Percentiles rank a stretch among this genome's conserved stretches.
Conservation (phyloP, 257 asterid species). For the Prunella vulgaris region DNA sequence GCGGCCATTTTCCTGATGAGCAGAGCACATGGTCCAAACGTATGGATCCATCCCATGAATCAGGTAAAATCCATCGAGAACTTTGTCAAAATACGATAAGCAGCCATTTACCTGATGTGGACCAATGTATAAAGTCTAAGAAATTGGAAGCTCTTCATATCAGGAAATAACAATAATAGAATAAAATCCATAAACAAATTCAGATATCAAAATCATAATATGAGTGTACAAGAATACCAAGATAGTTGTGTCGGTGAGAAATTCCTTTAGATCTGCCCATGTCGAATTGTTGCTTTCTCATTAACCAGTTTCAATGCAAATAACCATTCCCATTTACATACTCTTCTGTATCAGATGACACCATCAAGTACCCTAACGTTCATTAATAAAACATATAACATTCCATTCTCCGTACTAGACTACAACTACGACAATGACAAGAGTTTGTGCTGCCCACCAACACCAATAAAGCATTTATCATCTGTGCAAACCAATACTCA, state of each 20-base stretch:
- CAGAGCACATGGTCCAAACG: slow-evolving; percentile 86
- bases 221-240: neutral
- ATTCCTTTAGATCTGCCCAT: slow-evolving; percentile 3
- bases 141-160: slow-evolving; percentile 3
- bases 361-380: neutral
- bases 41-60: slow-evolving; percentile 96
- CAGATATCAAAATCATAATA: neutral
- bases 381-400: neutral
- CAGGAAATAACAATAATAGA: neutral
- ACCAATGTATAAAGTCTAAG: neutral
- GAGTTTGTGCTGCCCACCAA: neutral
- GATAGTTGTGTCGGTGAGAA: neutral
- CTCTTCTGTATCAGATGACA: neutral
- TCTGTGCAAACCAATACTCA: neutral
- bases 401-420: neutral
- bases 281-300: neutral
- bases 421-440: neutral
- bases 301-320: slow-evolving; percentile 13
- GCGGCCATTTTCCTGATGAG: slow-evolving; percentile 79
- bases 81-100: slow-evolving; percentile 73
- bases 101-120: slow-evolving; percentile 80
- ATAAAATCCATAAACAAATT: neutral
- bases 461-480: neutral
- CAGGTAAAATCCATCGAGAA: slow-evolving; percentile 78
- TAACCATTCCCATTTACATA: neutral